Percentiles rank a stretch among this genome's conserved stretches.
These are phyloP conservation scores for Hypoxylon sp. DNA, from an alignment of 2,329 filamentous ascomycete genomes.

Conservation along the genomic window DNA sequence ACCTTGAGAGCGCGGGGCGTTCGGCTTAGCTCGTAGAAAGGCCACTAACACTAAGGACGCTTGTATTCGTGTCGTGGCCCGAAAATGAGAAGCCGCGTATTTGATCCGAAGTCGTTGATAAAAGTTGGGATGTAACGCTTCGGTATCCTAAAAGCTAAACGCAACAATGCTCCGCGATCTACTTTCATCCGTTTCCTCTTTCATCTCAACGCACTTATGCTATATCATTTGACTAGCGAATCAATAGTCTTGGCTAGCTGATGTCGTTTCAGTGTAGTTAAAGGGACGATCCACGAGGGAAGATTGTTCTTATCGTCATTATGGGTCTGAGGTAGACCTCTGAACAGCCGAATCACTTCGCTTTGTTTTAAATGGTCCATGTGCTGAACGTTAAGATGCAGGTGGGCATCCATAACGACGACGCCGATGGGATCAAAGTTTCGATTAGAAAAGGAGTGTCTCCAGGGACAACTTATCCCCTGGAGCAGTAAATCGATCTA, in stretches of 20 bases:
- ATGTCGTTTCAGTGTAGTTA: slow-evolving; percentile 25
- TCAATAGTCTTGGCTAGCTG: slow-evolving; percentile 46
- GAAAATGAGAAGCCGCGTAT: slow-evolving; percentile 60
- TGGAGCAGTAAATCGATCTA: slow-evolving; percentile 52
- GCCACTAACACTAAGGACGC: slow-evolving; percentile 57
- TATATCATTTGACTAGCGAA: slow-evolving; percentile 49
- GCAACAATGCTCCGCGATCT: slow-evolving; percentile 55
- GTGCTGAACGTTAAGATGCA: slow-evolving; percentile 56
- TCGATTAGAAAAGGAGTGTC: slow-evolving; percentile 50
- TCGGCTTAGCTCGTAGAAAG: slow-evolving; percentile 57
- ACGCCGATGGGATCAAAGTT: slow-evolving; percentile 60
- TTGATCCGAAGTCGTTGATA: slow-evolving; percentile 56
- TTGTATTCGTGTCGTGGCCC: slow-evolving; percentile 59
- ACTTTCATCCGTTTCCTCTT: slow-evolving; percentile 27
- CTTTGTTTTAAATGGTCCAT: slow-evolving; percentile 48
- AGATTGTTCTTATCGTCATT: slow-evolving; percentile 41
- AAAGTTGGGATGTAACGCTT: slow-evolving; percentile 50
- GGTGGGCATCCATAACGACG: slow-evolving; percentile 56
- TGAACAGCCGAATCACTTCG: slow-evolving; percentile 53
- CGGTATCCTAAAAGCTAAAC: slow-evolving; percentile 54
- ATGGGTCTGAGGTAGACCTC: slow-evolving; percentile 51
- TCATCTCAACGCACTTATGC: slow-evolving; percentile 47
- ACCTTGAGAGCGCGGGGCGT: slow-evolving; percentile 53
- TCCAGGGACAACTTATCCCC: slow-evolving; percentile 51
- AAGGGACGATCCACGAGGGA: slow-evolving; percentile 45